Percentiles rank a stretch among this genome's conserved stretches.
Evolutionary conservation across 2,329 filamentous ascomycete species (phyloP).

Genomic region (Ophiocordyceps camponoti-floridani): DNA sequence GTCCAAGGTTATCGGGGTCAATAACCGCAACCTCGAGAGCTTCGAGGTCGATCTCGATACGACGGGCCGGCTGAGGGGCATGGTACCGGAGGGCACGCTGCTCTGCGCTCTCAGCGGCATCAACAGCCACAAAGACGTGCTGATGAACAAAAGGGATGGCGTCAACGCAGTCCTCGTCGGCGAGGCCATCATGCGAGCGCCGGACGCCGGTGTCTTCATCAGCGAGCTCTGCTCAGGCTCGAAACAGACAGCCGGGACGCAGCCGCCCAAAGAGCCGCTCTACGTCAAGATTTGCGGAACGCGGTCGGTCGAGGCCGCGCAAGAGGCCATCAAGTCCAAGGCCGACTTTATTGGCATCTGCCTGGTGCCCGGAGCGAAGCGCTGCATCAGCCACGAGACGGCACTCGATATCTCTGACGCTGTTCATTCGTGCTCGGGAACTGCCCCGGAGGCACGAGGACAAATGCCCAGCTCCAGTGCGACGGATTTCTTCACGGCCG

Average conservation of each 20-base stretch:
- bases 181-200: conserved; percentile 86
- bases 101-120: conserved; percentile 93
- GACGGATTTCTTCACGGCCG: conserved; percentile 54
- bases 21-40: conserved; percentile 90
- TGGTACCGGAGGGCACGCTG: conserved; percentile 71
- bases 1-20: conserved; percentile 85
- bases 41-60: conserved; percentile 94
- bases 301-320: conserved; percentile 62
- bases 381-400: conserved; percentile 61
- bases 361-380: conserved; percentile 62
- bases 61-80: conserved; percentile 70
- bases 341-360: conserved; percentile 92
- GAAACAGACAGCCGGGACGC: conserved; percentile 15
- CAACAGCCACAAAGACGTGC: conserved; percentile 70
- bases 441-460: conserved; percentile 17
- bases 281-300: conserved; percentile 95
- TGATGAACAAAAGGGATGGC: conserved; percentile 72
- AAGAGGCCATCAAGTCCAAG: conserved; percentile 64
- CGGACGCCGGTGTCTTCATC: conserved; percentile 70
- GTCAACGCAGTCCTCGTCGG: conserved; percentile 89
- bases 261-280: conserved; percentile 23
- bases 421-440: conserved; percentile 48
- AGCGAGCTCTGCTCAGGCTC: conserved; percentile 55
- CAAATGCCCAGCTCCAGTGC: conserved; percentile 15
- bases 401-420: conserved; percentile 65